A percentile compares a stretch with the other conserved stretches of the same genome.
phyloP scores from a whole-genome alignment of 1,139 yeast genomes.

The Suhomyces bokatorum region DNA sequence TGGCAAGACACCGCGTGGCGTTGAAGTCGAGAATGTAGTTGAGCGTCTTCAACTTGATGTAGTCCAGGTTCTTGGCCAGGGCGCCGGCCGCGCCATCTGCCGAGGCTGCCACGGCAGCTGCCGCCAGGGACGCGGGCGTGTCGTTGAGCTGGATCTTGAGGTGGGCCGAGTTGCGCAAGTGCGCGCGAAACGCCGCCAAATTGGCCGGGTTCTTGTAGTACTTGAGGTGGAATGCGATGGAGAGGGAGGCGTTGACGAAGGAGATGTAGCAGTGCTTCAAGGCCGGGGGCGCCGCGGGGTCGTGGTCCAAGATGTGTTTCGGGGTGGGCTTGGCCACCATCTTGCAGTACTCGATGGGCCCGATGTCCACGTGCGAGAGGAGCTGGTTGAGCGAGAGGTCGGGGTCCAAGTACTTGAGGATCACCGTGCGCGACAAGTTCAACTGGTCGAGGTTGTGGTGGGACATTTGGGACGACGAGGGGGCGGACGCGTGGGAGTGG shows the following conservation, averaged over 20 bases:
- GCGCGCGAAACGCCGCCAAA: constrained; percentile 27
- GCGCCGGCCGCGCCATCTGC: constrained; percentile 1
- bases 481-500: constrained; percentile 17
- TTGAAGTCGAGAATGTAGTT: constrained; percentile 42
- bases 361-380: constrained; percentile 38
- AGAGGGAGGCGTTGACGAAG: constrained; percentile 40
- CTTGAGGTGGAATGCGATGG: constrained; percentile 37
- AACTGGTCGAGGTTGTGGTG: constrained; percentile 32
- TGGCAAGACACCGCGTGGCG: constrained; percentile 39
- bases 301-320: constrained; percentile 23
- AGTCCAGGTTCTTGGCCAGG: constrained; percentile 30
- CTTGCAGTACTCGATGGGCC: constrained; percentile 47
- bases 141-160: constrained; percentile 38
- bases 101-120: constrained; percentile 4
- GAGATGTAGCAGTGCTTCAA: constrained; percentile 39
- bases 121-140: constrained; percentile 7
- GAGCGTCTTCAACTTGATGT: constrained; percentile 42
- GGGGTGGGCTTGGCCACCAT: constrained; percentile 36
- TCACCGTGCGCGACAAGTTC: constrained; percentile 41
- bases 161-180: constrained; percentile 31
- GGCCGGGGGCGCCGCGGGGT: constrained; percentile 12
- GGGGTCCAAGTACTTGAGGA: constrained; percentile 32
- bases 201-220: constrained; percentile 32
- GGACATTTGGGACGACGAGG: constrained; percentile 32
- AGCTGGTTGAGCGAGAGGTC: constrained; percentile 33